Percentiles rank a stretch among this genome's conserved stretches.
Conservation (phyloP, 768 basidiomycete genomes). For the Crassisporium funariophilum region DNA sequence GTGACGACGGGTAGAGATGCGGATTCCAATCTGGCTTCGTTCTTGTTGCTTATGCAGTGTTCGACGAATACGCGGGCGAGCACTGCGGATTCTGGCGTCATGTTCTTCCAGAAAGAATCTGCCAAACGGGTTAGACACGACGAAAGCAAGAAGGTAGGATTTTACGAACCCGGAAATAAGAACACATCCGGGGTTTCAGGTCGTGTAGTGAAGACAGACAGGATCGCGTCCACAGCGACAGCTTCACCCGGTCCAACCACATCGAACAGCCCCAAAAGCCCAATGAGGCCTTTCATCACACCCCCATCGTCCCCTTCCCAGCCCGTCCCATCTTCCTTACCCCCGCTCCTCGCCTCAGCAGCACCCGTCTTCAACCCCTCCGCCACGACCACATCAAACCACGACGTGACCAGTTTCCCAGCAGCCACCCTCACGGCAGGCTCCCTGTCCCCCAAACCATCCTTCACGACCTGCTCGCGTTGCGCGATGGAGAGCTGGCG, state of each 20-base stretch:
- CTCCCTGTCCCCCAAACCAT: constrained; percentile 90
- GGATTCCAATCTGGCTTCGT: constrained; percentile 67
- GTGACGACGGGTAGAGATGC: constrained; percentile 87
- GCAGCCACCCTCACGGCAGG: constrained; percentile 81
- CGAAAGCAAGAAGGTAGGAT: background rate
- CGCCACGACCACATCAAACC: constrained; percentile 69
- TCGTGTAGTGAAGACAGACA: constrained; percentile 72
- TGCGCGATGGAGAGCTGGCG: constrained; percentile 76
- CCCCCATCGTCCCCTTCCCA: constrained; percentile 49
- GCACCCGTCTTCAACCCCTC: constrained; percentile 50
- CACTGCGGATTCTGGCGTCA: constrained; percentile 82
- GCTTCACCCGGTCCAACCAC: constrained; percentile 67
- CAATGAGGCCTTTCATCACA: constrained; percentile 46
- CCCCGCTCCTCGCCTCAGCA: constrained; percentile 42
- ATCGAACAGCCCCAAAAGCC: constrained; percentile 51
- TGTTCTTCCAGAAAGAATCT: constrained; percentile 75
- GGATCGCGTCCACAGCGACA: constrained; percentile 82
- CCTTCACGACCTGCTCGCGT: constrained; percentile 81
- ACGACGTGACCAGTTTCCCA: constrained; percentile 72
- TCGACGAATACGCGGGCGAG: constrained; percentile 87
- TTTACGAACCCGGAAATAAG: constrained; percentile 67
- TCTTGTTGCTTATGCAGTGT: constrained; percentile 63
- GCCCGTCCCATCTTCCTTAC: constrained; percentile 32
- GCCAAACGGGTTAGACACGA: background rate
- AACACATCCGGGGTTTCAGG: constrained; percentile 71